Conservation (phyloP, 352 stramenopile species). For the Pythium myriotylum region DNA sequence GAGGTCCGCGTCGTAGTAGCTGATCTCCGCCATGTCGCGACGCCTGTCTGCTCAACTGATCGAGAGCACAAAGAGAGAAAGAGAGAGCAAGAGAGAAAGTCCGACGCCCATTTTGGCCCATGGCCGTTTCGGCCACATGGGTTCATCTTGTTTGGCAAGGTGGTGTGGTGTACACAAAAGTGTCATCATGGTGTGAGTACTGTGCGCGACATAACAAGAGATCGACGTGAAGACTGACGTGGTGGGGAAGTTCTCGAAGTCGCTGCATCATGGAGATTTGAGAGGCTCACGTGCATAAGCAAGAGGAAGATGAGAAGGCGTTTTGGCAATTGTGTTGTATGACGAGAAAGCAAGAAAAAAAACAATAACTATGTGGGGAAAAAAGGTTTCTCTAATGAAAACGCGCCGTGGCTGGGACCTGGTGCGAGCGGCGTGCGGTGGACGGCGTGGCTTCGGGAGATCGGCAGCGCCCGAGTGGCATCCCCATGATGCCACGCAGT, state of each 20-base stretch:
- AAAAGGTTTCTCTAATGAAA: neutral
- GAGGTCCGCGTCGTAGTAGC: constrained; percentile 87
- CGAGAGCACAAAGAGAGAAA: neutral
- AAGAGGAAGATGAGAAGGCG: too few species aligned
- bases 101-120: constrained; percentile 13
- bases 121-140: constrained; percentile 12
- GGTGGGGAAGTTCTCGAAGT: constrained; percentile 7
- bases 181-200: neutral
- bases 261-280: too few species aligned
- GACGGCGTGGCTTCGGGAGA: constrained; percentile 8
- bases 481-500: constrained; percentile 30
- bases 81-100: neutral
- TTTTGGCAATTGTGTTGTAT: too few species aligned
- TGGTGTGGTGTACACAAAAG: neutral
- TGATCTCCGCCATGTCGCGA: constrained; percentile 80
- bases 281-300: too few species aligned
- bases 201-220: constrained; percentile 6
- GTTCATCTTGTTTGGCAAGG: constrained; percentile 1
- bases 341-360: too few species aligned
- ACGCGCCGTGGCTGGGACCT: too few species aligned
- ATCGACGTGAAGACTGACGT: too few species aligned
- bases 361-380: constrained; percentile 1
- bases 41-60: neutral
- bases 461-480: constrained; percentile 32
- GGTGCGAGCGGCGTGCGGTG: neutral